Base-by-base conservation (phyloP, 2,329 filamentous ascomycete genomes). In the Trichoderma oligosporum region DNA sequence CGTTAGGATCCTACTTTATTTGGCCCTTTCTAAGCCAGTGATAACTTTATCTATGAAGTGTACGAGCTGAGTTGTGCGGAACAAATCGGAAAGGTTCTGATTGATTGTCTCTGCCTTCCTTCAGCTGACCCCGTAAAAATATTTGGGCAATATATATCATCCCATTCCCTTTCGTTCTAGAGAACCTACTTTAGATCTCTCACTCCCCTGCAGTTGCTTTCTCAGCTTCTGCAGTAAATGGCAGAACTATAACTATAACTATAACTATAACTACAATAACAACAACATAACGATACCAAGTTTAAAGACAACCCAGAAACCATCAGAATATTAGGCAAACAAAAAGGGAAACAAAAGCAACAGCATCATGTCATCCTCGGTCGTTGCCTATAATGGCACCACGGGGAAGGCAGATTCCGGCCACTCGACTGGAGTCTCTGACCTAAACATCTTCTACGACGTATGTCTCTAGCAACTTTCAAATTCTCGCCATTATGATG, bases 391-490 rank as follows among this genome's bases (percentile, higher is more conserved):
- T 71, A 80, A 79, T 66, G 81, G 80, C 68, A 80, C 76, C 54
- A 66, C 65, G 27, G 79, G 72, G 58, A 67, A 67, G 62, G 79
- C 80, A 67, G 73, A 81, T 67, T 71, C 74, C 61, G 81, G 81
- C 58, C 78, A 79, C 69, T 79, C 79, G 52, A 67, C 71, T 53
- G 68, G 64, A 9, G 71, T 75, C 75, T 85, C 74, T 79, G 83
- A 96, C 72, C 80, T 96, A 64, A 96, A 96, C 73, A 76, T 92
- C 65, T 95, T 84, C 74, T 96, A 96, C 75, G 82, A 90, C 71
- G 87, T 89, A 76, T 64, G 81, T 68, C 47, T 55, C 5, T n/a
- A n/a, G n/a, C 24, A 12, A 31, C 24, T n/a, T 38, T 25, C 18
- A 4, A 45, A 12, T 12, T 33, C 33, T 18, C 7, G 29, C 41